A percentile compares a stretch with the other conserved stretches of the same genome.
Evolutionary conservation across 192 early-diverging fungal species (phyloP).

Genomic region (Coemansia sp.): DNA sequence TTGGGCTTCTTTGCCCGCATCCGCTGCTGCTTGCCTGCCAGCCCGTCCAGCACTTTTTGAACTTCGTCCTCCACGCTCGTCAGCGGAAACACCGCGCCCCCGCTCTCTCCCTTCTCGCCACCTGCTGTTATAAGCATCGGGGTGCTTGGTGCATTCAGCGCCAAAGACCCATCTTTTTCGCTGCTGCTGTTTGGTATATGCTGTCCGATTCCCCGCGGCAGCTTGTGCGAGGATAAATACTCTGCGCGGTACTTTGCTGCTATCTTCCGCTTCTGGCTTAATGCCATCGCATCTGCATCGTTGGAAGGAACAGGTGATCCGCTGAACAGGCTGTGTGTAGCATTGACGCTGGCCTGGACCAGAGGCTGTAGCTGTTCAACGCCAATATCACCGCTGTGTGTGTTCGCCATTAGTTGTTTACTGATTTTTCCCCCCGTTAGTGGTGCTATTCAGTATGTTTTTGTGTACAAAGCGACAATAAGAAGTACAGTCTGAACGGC

Average conservation of each 20-base stretch:
- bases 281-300: neutral
- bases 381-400: neutral
- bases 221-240: constrained; percentile 32
- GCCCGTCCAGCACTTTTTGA: constrained; percentile 35
- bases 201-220: constrained; percentile 19
- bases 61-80: constrained; percentile 34
- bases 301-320: constrained; percentile 5
- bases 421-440: too few species aligned
- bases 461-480: too few species aligned
- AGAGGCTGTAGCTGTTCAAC: neutral
- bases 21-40: constrained; percentile 27
- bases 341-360: neutral
- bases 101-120: neutral
- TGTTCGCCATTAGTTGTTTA: too few species aligned
- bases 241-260: constrained; percentile 41
- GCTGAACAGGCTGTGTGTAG: constrained; percentile 27
- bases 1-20: constrained; percentile 25
- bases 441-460: too few species aligned
- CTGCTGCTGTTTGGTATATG: neutral
- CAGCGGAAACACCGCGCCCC: neutral
- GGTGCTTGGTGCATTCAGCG: neutral
- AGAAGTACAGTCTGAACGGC: too few species aligned
- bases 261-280: constrained; percentile 9
- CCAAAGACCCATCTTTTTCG: neutral
- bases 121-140: constrained; percentile 15